A percentile compares a stretch with the other conserved stretches of the same genome.
Conservation (phyloP, 441 rosid genomes). For the Adansonia gregorii region DNA sequence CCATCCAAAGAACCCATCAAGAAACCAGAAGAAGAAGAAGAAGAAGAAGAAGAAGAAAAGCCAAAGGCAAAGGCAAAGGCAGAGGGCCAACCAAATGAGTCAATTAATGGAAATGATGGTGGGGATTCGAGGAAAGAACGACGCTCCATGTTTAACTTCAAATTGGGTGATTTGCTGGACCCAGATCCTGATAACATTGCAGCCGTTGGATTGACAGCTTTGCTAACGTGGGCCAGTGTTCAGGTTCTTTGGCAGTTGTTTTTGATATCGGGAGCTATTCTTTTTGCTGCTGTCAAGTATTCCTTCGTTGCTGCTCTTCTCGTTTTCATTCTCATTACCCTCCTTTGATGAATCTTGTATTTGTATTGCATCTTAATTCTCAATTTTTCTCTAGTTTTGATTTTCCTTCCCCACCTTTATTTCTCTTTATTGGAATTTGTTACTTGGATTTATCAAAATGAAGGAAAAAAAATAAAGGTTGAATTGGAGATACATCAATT, state of each 20-base stretch:
- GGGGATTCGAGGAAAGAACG: constrained; percentile 32
- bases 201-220: constrained; percentile 81
- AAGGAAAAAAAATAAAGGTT: neutral
- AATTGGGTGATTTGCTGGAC: constrained; percentile 55
- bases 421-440: neutral
- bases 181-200: constrained; percentile 78
- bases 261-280: constrained; percentile 66
- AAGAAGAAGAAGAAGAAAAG: neutral
- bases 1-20: neutral
- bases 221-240: constrained; percentile 83
- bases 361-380: neutral
- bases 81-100: constrained; percentile 21
- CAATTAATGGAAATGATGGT: constrained; percentile 29
- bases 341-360: constrained; percentile 35
- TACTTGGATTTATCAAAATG: neutral
- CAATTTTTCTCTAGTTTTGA: neutral
- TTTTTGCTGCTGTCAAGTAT: constrained; percentile 88
- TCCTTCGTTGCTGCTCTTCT: constrained; percentile 82
- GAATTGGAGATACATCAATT: too few species aligned
- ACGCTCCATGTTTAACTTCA: constrained; percentile 47
- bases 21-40: neutral
- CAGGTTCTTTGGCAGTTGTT: constrained; percentile 78
- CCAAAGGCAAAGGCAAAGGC: neutral
- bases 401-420: neutral
- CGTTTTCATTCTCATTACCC: constrained; percentile 77